These are phyloP conservation scores for Arthrobotrys megalospora DNA, from an alignment of 2,329 filamentous ascomycete species.

Conservation along the genomic window DNA sequence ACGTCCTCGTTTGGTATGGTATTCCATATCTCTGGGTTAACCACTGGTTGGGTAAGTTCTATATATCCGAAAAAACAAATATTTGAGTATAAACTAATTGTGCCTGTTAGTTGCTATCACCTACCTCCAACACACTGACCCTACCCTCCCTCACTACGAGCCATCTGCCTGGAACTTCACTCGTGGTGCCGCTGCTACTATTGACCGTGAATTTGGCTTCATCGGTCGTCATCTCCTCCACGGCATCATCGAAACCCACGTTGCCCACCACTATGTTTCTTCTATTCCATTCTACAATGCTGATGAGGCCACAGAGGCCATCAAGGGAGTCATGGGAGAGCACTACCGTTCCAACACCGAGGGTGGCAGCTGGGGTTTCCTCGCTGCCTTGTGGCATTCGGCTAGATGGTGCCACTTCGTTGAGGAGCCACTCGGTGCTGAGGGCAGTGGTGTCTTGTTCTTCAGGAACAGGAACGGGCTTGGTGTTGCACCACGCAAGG, in stretches of 20 bases:
- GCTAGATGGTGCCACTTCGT: slow-evolving; percentile 96
- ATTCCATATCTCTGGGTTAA: slow-evolving; percentile 97
- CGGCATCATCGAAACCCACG: slow-evolving; percentile 97
- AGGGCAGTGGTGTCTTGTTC: slow-evolving; percentile 87
- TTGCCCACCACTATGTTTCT: slow-evolving; percentile 97
- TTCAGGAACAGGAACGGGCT: slow-evolving; percentile 95
- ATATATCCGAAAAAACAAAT: slow-evolving; percentile 10
- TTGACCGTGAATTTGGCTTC: slow-evolving; percentile 97
- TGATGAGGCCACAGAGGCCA: slow-evolving; percentile 92
- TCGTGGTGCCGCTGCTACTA: slow-evolving; percentile 92
- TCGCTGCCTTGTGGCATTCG: slow-evolving; percentile 84
- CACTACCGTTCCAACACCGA: slow-evolving; percentile 90
- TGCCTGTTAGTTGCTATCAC: slow-evolving; percentile 82
- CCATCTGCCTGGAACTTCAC: slow-evolving; percentile 90
- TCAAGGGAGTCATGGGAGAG: slow-evolving; percentile 92
- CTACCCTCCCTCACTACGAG: slow-evolving; percentile 91
- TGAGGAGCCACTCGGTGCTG: slow-evolving; percentile 86
- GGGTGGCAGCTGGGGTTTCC: slow-evolving; percentile 85
- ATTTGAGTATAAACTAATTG: slow-evolving; percentile 21
- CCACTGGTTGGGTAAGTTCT: slow-evolving; percentile 96
- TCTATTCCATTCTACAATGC: slow-evolving; percentile 97
- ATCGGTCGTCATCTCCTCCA: slow-evolving; percentile 91
- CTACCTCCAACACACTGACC: slow-evolving; percentile 97
- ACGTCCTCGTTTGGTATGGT: slow-evolving; percentile 95
- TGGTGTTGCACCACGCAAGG: slow-evolving; percentile 72